These are phyloP conservation scores for Citeromyces nyonsensis DNA, from an alignment of 805 yeast species.

Conservation along the genomic window DNA sequence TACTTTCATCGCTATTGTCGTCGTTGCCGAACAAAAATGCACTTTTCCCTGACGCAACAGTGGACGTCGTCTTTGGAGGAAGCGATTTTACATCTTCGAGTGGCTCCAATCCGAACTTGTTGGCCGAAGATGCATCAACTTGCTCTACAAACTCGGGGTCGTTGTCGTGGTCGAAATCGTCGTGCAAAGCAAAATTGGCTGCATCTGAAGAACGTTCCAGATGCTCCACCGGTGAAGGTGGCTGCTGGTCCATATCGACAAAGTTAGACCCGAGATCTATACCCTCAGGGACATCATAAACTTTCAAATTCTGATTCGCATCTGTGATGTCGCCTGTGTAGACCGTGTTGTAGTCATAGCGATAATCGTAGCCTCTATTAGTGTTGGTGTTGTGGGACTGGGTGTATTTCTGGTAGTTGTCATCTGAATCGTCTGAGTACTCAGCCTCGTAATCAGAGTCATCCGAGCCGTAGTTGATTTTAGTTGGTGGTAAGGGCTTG, in stretches of 20 bases:
- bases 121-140: no score
- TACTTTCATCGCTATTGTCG: no score
- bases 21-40: no score
- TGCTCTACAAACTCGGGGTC: no score
- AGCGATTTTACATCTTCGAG: no score
- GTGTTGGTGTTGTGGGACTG: slow-evolving; percentile 63
- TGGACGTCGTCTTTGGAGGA: no score
- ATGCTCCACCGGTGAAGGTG: no score
- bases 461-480: slow-evolving; percentile 1
- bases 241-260: background rate
- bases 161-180: no score
- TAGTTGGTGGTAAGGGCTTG: background rate
- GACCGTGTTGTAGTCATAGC: slow-evolving; percentile 70
- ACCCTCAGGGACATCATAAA: slow-evolving; percentile 19
- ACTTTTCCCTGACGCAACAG: no score
- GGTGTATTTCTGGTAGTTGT: slow-evolving; percentile 20
- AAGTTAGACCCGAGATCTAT: slow-evolving; percentile 1
- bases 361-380: slow-evolving; percentile 61
- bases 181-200: no score
- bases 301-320: slow-evolving; percentile 13
- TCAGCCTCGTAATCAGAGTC: slow-evolving; percentile 44
- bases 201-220: no score
- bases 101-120: no score
- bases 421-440: slow-evolving; percentile 46
- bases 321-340: slow-evolving; percentile 29